Evolutionary conservation across 192 early-diverging fungal genomes (phyloP).

Genomic region (Coemansia sp.): DNA sequence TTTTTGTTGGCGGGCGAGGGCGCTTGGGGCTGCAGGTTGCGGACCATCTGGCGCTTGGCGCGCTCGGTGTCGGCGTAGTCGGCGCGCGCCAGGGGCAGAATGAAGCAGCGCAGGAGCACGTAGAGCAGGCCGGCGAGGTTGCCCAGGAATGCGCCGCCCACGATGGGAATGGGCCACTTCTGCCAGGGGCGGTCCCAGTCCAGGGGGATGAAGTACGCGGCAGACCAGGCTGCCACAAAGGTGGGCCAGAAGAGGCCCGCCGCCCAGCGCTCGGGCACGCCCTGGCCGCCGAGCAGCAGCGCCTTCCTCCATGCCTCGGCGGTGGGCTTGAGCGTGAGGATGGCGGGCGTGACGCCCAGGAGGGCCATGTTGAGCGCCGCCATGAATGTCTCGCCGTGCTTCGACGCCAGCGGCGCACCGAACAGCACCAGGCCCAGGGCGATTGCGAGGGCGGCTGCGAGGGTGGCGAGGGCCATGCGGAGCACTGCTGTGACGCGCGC

Average conservation of each 20-base stretch:
- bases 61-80: slow-evolving; percentile 32
- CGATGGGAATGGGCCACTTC: slow-evolving; percentile 47
- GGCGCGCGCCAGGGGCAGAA: slow-evolving; percentile 26
- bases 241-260: slow-evolving; percentile 50
- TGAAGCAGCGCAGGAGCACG: slow-evolving; percentile 41
- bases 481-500: slow-evolving; percentile 6
- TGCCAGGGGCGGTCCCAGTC: slow-evolving; percentile 56
- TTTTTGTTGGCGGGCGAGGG: background rate
- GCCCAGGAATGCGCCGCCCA: slow-evolving; percentile 46
- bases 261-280: slow-evolving; percentile 48
- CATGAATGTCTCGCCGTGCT: slow-evolving; percentile 32
- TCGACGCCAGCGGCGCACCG: slow-evolving; percentile 34
- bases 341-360: slow-evolving; percentile 41
- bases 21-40: background rate
- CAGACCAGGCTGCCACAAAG: slow-evolving; percentile 23
- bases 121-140: slow-evolving; percentile 35
- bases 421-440: slow-evolving; percentile 28
- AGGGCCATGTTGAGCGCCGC: slow-evolving; percentile 40
- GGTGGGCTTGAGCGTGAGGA: slow-evolving; percentile 28
- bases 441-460: slow-evolving; percentile 3
- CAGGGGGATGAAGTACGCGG: slow-evolving; percentile 49
- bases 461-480: slow-evolving; percentile 13
- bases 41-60: slow-evolving; percentile 8
- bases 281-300: slow-evolving; percentile 15
- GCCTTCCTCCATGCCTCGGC: slow-evolving; percentile 23